These are phyloP conservation scores for Scleromitrula shiraiana DNA, from an alignment of 2,329 filamentous ascomycete genomes.

Conservation along the genomic window DNA sequence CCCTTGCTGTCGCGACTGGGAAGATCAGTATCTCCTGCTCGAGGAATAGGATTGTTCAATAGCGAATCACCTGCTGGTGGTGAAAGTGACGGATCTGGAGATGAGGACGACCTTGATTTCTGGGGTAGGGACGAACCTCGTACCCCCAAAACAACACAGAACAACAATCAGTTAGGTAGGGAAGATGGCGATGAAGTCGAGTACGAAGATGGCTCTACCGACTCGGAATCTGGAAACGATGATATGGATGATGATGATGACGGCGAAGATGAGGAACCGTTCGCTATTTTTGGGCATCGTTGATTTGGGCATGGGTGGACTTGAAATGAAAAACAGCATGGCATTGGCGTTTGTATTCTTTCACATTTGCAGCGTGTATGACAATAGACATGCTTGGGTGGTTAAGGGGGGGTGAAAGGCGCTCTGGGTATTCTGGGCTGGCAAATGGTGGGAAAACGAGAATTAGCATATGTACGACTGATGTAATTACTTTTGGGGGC, in stretches of 20 bases:
- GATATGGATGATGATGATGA: constrained; percentile 32
- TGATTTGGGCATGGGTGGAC: constrained; percentile 21
- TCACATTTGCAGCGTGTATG: not conserved
- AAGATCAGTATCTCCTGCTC: constrained; percentile 29
- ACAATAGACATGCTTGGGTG: not conserved
- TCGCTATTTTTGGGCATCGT: constrained; percentile 45
- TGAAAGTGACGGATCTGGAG: constrained; percentile 40
- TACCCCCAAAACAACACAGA: constrained; percentile 22
- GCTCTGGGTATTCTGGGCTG: constrained; percentile 4
- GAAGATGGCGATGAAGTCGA: constrained; percentile 35
- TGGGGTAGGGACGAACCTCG: constrained; percentile 39
- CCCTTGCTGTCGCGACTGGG: constrained; percentile 22
- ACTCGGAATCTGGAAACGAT: constrained; percentile 20
- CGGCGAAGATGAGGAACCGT: constrained; percentile 39
- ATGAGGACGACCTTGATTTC: constrained; percentile 42
- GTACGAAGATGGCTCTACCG: constrained; percentile 15
- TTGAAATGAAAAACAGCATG: constrained; percentile 1
- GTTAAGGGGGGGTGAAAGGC: not conserved
- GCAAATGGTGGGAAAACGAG: not conserved
- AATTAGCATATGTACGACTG: constrained; percentile 1
- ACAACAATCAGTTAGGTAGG: constrained; percentile 24
- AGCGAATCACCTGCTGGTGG: constrained; percentile 31
- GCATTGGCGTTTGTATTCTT: constrained; percentile 1
- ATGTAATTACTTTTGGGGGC: constrained; percentile 1
- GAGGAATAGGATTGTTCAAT: constrained; percentile 26